phyloP scores from a whole-genome alignment of 2,329 filamentous ascomycete genomes.

The Beauveria australis region DNA sequence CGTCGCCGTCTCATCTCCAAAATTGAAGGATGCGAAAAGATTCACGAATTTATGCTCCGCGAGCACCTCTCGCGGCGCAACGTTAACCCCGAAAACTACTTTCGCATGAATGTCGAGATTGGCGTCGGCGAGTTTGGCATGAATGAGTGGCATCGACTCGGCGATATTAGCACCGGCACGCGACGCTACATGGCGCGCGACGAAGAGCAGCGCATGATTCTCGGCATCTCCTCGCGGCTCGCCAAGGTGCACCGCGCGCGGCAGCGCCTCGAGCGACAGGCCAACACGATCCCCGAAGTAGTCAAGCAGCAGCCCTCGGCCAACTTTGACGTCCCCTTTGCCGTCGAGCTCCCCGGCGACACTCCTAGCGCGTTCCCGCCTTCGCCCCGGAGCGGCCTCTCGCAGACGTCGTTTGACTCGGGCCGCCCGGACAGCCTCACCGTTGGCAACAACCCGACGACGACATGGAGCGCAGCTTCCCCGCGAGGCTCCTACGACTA shows the following conservation, averaged over 20 bases:
- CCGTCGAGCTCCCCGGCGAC: slow-evolving; percentile 52
- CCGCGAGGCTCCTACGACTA: slow-evolving; percentile 44
- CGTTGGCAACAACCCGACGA: slow-evolving; percentile 20
- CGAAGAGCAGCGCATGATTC: slow-evolving; percentile 68
- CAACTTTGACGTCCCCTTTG: slow-evolving; percentile 37
- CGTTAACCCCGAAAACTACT: slow-evolving; percentile 86
- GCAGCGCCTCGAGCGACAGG: slow-evolving; percentile 50
- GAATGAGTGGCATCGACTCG: slow-evolving; percentile 95
- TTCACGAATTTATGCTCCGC: slow-evolving; percentile 76
- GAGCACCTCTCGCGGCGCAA: slow-evolving; percentile 69
- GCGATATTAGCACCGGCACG: slow-evolving; percentile 90
- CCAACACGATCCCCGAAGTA: slow-evolving; percentile 34
- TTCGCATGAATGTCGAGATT: slow-evolving; percentile 91
- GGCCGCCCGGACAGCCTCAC: slow-evolving; percentile 40
- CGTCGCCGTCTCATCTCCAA: slow-evolving; percentile 76
- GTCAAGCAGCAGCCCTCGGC: slow-evolving; percentile 32
- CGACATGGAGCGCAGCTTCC: slow-evolving; percentile 29
- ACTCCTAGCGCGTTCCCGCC: slow-evolving; percentile 33
- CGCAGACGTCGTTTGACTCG: slow-evolving; percentile 50
- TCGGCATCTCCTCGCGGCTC: slow-evolving; percentile 69
- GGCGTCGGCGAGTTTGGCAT: slow-evolving; percentile 96
- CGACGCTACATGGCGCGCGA: slow-evolving; percentile 69
- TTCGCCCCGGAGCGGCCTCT: slow-evolving; percentile 30
- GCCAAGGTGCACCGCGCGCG: slow-evolving; percentile 77
- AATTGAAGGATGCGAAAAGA: slow-evolving; percentile 90